These are phyloP conservation scores for Isoetes engelmannii DNA, from an alignment of 83 land plant species.

Conservation along the genomic window DNA sequence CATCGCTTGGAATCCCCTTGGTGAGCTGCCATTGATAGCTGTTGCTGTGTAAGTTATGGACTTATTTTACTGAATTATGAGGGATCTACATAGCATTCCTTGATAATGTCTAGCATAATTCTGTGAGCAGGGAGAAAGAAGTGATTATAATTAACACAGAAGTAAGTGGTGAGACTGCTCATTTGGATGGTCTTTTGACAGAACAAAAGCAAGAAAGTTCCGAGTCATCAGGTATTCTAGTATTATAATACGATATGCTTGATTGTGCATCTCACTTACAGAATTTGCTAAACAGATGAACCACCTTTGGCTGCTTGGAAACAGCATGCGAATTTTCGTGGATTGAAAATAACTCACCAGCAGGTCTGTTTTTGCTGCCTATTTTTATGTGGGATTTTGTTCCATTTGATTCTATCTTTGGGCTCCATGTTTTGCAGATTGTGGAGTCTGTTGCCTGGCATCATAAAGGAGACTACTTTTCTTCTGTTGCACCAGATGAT, in stretches of 20 bases:
- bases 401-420: background rate
- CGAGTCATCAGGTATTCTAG: background rate
- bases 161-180: slow-evolving; percentile 20
- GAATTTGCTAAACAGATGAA: slow-evolving; percentile 13
- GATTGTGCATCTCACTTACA: background rate
- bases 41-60: slow-evolving; percentile 53
- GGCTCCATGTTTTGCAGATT: slow-evolving; percentile 36
- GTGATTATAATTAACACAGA: slow-evolving; percentile 23
- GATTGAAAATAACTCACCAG: slow-evolving; percentile 51
- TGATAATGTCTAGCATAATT: background rate
- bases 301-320: slow-evolving; percentile 52
- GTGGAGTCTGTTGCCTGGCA: slow-evolving; percentile 85
- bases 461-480: slow-evolving; percentile 89
- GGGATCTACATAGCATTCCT: background rate
- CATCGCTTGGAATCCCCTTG: slow-evolving; percentile 87
- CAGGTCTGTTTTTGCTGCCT: slow-evolving; percentile 34
- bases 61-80: background rate
- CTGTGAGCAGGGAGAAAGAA: slow-evolving; percentile 23
- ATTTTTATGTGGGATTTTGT: background rate
- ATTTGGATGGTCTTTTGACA: too few relatives aligned
- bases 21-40: slow-evolving; percentile 61
- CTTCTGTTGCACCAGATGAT: slow-evolving; percentile 89
- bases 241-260: background rate
- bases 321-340: slow-evolving; percentile 58
- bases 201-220: background rate